Evolutionary conservation across 495 filamentous ascomycete species (phyloP), one percentile per base, ranked within the genome.

Genomic region (Trichocladium uniseriatum): DNA sequence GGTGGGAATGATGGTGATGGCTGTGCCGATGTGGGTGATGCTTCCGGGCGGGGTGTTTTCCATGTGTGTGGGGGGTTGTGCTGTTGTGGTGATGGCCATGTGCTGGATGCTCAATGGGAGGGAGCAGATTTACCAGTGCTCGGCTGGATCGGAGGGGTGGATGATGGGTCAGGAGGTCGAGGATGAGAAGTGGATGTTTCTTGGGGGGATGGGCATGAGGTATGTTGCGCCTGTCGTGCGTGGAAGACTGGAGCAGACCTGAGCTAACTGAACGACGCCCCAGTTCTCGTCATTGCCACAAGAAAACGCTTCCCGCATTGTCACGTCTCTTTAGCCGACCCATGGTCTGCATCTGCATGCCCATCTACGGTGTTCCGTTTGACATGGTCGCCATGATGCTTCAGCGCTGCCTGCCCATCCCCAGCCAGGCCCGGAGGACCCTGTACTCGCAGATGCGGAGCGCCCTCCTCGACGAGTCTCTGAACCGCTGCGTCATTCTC

Each of bases 131-230:
- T 19, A 45, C 27, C 47, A 43, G 38, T 59, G 56, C 49, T 21
- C 14, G 13, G 37, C 49, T 1, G 48, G 44, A 1, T 43, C 48
- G 0, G 48, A 55, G 22, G 53, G 52, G 1, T 55, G 48, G 56
- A 59, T 51, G 57, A 56, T 57, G 56, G 55, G 49, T 34, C 51
- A 56, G 44, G 59, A 67, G 14, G 55, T 28, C 3, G 38, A 59
- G 8, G 56, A 60, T 42, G 61, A 64, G 51, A 61, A 62, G 51
- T 70, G 66, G 64, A 56, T 68, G 39, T 63, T 66, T 45, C 38
- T 70, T 20, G 60, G 60, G 7, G 65, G 68, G 1, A 55, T 66
- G 49, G 52, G 57, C 9, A 58, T 57, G 55, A 61, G 59, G 62
- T 60, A 32, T 36, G 45, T 27, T n/a, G 7, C 18, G 4, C 7